Evolutionary conservation across 176 grass and related monocot genomes (phyloP).

Genomic region (Hyparrhenia diplandra): DNA sequence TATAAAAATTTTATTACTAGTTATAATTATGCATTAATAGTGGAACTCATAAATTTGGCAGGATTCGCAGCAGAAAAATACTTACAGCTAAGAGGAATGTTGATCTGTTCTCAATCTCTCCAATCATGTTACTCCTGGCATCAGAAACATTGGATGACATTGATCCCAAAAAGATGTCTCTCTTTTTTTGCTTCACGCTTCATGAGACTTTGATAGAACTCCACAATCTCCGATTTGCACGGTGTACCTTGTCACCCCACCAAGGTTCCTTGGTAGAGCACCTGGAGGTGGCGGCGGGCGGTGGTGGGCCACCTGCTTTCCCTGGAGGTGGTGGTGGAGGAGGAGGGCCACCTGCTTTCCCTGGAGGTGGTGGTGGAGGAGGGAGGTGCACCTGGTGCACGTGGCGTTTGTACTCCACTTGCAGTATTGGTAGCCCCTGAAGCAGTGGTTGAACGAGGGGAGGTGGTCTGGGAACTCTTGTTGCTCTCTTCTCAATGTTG

Average conservation of each 20-base stretch:
- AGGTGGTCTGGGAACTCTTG: slow-evolving; percentile 80
- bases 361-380: slow-evolving; percentile 57
- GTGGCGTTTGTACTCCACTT: slow-evolving; percentile 33
- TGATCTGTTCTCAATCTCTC: slow-evolving; percentile 93
- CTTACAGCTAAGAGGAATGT: slow-evolving; percentile 92
- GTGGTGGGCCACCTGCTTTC: slow-evolving; percentile 44
- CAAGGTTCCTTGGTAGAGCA: slow-evolving; percentile 32
- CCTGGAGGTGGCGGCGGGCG: slow-evolving; percentile 52
- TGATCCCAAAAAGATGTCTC: slow-evolving; percentile 60
- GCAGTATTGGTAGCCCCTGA: slow-evolving; percentile 35
- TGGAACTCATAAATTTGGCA: neutral
- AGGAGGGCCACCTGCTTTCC: slow-evolving; percentile 42
- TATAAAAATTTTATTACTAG: neutral
- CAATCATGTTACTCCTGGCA: slow-evolving; percentile 83
- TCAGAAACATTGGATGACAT: slow-evolving; percentile 57
- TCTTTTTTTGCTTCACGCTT: slow-evolving; percentile 88
- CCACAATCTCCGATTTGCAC: slow-evolving; percentile 79
- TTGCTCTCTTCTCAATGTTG: slow-evolving; percentile 77
- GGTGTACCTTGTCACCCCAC: slow-evolving; percentile 79
- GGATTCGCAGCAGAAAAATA: slow-evolving; percentile 23
- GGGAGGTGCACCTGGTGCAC: slow-evolving; percentile 55
- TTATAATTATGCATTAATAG: neutral
- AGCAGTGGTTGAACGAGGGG: slow-evolving; percentile 47
- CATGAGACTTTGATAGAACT: slow-evolving; percentile 95
- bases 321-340: slow-evolving; percentile 58